A percentile compares a stretch with the other conserved stretches of the same genome.
These are phyloP conservation scores for Lodderomyces theae DNA, from an alignment of 1,139 yeast genomes.

Conservation along the genomic window DNA sequence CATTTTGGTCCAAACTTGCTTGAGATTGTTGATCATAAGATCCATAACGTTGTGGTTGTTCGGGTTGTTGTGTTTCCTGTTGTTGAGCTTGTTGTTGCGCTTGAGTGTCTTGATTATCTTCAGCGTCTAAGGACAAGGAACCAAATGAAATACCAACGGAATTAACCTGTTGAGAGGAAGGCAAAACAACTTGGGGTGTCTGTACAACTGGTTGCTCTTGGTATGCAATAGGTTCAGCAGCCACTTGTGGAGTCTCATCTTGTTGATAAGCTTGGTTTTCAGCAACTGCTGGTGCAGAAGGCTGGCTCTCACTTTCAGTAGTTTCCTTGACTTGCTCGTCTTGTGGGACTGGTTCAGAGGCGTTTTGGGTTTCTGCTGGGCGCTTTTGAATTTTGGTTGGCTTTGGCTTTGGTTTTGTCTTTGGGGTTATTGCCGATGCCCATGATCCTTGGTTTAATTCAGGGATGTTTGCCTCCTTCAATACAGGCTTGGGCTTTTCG, in stretches of 20 bases:
- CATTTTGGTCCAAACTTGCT: slow-evolving; percentile 15
- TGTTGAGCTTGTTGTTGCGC: slow-evolving; percentile 15
- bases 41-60: slow-evolving; percentile 13
- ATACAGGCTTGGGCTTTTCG: slow-evolving; percentile 21
- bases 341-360: slow-evolving; percentile 11
- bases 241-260: slow-evolving; percentile 30
- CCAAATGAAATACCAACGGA: slow-evolving; percentile 73
- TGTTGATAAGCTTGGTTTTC: slow-evolving; percentile 9
- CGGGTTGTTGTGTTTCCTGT: slow-evolving; percentile 15
- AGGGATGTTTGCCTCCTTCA: slow-evolving; percentile 32
- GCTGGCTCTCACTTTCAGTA: slow-evolving; percentile 5
- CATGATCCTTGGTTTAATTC: slow-evolving; percentile 43
- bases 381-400: slow-evolving; percentile 11
- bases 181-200: slow-evolving; percentile 66
- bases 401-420: slow-evolving; percentile 36
- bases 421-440: slow-evolving; percentile 63
- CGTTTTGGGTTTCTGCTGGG: slow-evolving; percentile 7
- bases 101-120: slow-evolving; percentile 19
- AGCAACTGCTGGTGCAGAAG: slow-evolving; percentile 6
- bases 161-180: slow-evolving; percentile 50
- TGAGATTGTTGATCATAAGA: slow-evolving; percentile 15
- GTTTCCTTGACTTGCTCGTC: slow-evolving; percentile 2
- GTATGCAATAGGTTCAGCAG: slow-evolving; percentile 42
- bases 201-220: slow-evolving; percentile 12
- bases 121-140: slow-evolving; percentile 53